phyloP scores from a whole-genome alignment of 2,329 filamentous ascomycete species.

The Juglanconis sp. region DNA sequence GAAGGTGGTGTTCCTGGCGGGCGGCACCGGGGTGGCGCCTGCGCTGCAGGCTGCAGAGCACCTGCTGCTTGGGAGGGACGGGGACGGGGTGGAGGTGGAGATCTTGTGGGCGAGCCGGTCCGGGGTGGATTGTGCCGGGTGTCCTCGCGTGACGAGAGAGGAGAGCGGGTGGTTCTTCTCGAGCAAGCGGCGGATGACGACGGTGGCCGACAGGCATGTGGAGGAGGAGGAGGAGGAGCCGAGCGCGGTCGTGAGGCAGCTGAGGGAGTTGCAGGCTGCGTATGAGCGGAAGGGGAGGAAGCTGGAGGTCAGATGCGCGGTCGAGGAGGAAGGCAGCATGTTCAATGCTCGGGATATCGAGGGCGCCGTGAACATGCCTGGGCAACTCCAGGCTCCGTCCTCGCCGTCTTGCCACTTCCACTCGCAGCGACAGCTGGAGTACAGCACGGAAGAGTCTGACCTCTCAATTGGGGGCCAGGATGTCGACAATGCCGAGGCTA shows the following conservation, averaged over 20 bases:
- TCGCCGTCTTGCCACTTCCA: constrained; percentile 23
- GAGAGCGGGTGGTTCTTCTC: neutral
- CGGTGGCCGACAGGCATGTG: constrained; percentile 2
- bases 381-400: constrained; percentile 19
- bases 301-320: constrained; percentile 66
- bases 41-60: constrained; percentile 76
- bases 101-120: constrained; percentile 80
- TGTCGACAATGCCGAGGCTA: constrained; percentile 2
- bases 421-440: constrained; percentile 25
- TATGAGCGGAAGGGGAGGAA: constrained; percentile 51
- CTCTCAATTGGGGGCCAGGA: constrained; percentile 16
- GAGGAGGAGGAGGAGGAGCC: constrained; percentile 26
- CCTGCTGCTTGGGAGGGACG: constrained; percentile 44
- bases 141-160: constrained; percentile 24
- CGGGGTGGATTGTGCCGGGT: constrained; percentile 63
- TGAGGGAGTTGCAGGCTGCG: constrained; percentile 49
- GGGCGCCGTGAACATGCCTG: constrained; percentile 24
- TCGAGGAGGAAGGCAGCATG: constrained; percentile 73
- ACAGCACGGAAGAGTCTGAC: constrained; percentile 20
- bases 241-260: constrained; percentile 56
- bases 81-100: constrained; percentile 48
- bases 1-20: constrained; percentile 78
- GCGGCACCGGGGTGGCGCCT: constrained; percentile 88
- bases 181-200: constrained; percentile 39
- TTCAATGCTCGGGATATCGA: constrained; percentile 56